Base-by-base conservation (phyloP, 73 alveolate species). In the Breviolum minutum region DNA sequence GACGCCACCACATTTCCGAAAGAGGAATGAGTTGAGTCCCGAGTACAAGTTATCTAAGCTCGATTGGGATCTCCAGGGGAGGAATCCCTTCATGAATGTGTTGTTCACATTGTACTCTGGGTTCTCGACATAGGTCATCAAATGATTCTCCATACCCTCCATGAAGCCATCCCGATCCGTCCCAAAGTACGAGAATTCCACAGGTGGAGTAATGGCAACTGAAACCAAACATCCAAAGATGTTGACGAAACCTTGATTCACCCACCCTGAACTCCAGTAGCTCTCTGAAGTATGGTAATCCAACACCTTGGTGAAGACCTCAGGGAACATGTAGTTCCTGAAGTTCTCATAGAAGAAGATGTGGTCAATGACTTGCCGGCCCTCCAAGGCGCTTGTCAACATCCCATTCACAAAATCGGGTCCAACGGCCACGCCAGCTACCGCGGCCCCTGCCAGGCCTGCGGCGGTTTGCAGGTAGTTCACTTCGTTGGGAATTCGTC, bases 331-430 rank as follows among this genome's bases (percentile, higher is more conserved):
- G 95, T 87, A 87, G 77, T 87, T 87, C 69, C 95, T 64, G 84
- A 87, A 87, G 95, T 87, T 87, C 83, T 87, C 95, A n/a, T 87
- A 87, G 95, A 87, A 87, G 63, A 87, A 87, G 95, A 87, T 48
- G 83, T 87, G 95, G 84, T 87, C 95, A 16, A 87, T 70, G 66
- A 87, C 95, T 84, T 64, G 83, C 13, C 83, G 82, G 7, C 95
- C 95, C 61, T 87, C 84, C 83, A 87, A 68, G 60, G 83, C 26
- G 69, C 29, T 66, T 54, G 66, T 69, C 84, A 87, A 68, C 95
- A 87, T 87, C 94, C 63, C 63, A n/a, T 79, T 17, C 61, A 87
- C 71, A 48, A 87, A 87, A 70, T 64, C 95, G 10, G 95, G 95
- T 5, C 95, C 95, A 61, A 87, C 95, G 5, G 95, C 95, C 1